These are phyloP conservation scores for Hyaloscypha bicolor DNA, from an alignment of 495 filamentous ascomycete genomes.

Conservation along the genomic window DNA sequence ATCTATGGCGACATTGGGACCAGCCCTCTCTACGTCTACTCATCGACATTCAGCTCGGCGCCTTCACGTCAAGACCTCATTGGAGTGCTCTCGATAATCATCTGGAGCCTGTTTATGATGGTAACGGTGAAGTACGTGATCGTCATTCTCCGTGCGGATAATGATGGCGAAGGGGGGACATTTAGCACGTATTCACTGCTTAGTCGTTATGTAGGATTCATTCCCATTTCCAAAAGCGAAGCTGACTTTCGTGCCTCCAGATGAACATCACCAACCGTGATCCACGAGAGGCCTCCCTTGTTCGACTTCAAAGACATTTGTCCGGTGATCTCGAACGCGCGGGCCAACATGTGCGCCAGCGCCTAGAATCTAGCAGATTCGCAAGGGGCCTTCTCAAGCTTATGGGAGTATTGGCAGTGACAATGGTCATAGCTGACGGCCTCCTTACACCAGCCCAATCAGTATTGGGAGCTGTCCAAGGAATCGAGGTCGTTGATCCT, in stretches of 20 bases:
- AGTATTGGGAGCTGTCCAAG: constrained; percentile 70
- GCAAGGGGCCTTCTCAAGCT: constrained; percentile 59
- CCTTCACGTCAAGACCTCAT: constrained; percentile 62
- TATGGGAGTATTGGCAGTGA: constrained; percentile 68
- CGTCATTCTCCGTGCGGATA: constrained; percentile 68
- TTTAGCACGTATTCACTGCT: constrained; percentile 71
- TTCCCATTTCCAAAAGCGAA: constrained; percentile 5
- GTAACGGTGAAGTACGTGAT: constrained; percentile 73
- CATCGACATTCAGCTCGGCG: constrained; percentile 61
- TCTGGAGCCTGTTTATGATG: constrained; percentile 73
- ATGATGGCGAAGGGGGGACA: constrained; percentile 76
- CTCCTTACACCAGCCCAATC: constrained; percentile 72
- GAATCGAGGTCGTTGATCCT: constrained; percentile 51
- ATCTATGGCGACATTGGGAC: constrained; percentile 80
- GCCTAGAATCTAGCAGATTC: constrained; percentile 57
- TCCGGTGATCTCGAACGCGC: constrained; percentile 52
- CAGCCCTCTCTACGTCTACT: constrained; percentile 72
- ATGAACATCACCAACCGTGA: constrained; percentile 35
- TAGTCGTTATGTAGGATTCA: constrained; percentile 51
- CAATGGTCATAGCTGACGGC: constrained; percentile 69
- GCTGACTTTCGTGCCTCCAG: background rate
- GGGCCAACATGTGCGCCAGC: constrained; percentile 52
- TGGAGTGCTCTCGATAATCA: constrained; percentile 68
- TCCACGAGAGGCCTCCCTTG: constrained; percentile 25
- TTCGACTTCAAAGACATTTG: constrained; percentile 60